phyloP scores from a whole-genome alignment of 306 rosid species.

The Purshia tridentata region DNA sequence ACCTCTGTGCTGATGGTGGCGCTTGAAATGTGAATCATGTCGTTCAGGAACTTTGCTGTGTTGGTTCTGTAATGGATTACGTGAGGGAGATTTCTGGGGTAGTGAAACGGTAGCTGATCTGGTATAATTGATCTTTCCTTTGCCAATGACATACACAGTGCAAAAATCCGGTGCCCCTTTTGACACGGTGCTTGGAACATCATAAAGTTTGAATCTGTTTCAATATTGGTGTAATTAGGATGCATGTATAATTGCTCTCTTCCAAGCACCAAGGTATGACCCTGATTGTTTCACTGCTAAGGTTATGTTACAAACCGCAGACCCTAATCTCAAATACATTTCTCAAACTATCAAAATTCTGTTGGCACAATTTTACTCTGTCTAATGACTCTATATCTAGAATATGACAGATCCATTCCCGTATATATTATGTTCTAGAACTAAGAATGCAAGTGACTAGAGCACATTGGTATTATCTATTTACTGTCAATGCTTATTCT shows the following conservation, averaged over 20 bases:
- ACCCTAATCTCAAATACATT: not conserved
- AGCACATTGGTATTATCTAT: not conserved
- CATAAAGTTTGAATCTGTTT: constrained; percentile 62
- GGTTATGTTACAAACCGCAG: not conserved
- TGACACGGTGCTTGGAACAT: constrained; percentile 55
- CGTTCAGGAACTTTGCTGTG: constrained; percentile 15
- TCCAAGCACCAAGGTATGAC: not conserved
- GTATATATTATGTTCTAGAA: not conserved
- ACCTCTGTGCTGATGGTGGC: constrained; percentile 35
- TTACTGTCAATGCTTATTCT: not conserved
- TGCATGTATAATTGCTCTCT: not conserved
- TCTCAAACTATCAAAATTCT: not conserved
- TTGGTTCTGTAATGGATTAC: constrained; percentile 22
- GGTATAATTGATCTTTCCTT: constrained; percentile 60
- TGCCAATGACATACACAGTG: constrained; percentile 65
- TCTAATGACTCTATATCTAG: too few species aligned
- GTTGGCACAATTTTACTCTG: not conserved
- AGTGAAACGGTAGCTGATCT: constrained; percentile 38
- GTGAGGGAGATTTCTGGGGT: constrained; percentile 25
- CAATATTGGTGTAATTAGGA: constrained; percentile 11
- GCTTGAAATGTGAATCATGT: constrained; percentile 10
- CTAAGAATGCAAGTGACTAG: not conserved
- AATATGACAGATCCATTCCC: too few species aligned
- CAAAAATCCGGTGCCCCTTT: constrained; percentile 72
- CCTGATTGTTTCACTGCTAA: not conserved